Evolutionary conservation across 371 early-diverging fungal species (phyloP).

Genomic region (Mortierella sp.): DNA sequence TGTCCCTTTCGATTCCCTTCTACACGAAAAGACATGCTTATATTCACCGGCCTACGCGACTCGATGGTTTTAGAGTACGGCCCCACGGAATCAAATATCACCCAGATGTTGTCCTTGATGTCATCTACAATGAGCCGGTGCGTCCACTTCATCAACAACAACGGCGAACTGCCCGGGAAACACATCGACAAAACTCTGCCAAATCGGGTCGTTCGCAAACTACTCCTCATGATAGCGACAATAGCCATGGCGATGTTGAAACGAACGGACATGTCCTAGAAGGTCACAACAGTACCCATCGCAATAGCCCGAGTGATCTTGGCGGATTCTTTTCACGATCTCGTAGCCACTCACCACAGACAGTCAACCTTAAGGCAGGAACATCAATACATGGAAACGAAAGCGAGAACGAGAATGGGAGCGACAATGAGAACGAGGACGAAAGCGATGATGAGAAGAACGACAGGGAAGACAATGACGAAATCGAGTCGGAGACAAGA

Average conservation of each 20-base stretch:
- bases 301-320: background rate
- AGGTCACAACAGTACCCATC: background rate
- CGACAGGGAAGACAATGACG: background rate
- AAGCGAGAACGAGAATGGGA: background rate
- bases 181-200: background rate
- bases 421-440: background rate
- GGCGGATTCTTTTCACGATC: background rate
- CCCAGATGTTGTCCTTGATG: constrained; percentile 25
- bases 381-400: background rate
- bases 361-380: background rate
- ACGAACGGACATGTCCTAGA: background rate
- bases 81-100: constrained; percentile 44
- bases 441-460: background rate
- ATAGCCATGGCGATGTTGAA: background rate
- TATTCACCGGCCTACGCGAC: background rate
- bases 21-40: background rate
- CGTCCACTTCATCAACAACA: background rate
- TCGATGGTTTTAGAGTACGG: constrained; percentile 14
- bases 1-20: too few species aligned
- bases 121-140: constrained; percentile 15
- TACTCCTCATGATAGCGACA: background rate
- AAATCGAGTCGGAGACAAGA: background rate
- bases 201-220: too few species aligned
- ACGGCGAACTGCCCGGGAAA: background rate
- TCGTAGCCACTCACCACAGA: background rate